phyloP scores from a whole-genome alignment of 208 protist genomes.

The Phytomonas francai region DNA sequence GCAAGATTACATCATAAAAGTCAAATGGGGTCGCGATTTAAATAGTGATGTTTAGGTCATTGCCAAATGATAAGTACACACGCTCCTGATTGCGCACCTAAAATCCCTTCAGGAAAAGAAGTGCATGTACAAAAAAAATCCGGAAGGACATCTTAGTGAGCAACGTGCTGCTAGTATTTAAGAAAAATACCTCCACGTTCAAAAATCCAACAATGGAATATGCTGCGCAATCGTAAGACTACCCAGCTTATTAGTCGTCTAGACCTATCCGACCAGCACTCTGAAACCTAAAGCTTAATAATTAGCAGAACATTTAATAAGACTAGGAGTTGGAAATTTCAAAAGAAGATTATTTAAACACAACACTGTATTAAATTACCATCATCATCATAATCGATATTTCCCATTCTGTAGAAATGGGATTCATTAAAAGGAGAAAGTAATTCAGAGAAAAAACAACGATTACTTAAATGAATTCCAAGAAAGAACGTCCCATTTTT shows the following conservation, averaged over 20 bases:
- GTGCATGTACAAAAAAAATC: not conserved
- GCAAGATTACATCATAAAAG: not conserved
- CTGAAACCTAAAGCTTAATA: not conserved
- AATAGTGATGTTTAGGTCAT: not conserved
- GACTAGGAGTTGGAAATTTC: not conserved
- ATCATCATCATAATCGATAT: not conserved
- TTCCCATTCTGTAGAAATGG: not conserved
- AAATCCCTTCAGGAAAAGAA: not conserved
- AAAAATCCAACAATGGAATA: not conserved
- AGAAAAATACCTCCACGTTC: not conserved
- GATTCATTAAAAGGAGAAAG: slow-evolving; percentile 7
- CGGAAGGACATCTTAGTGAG: not conserved
- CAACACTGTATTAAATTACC: not conserved
- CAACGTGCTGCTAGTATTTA: not conserved
- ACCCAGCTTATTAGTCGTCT: not conserved
- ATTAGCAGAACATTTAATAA: not conserved
- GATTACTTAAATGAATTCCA: not conserved
- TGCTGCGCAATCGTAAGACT: not conserved
- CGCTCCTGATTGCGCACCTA: not conserved
- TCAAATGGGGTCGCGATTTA: not conserved
- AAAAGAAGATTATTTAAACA: not conserved
- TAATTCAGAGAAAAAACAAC: slow-evolving; percentile 11
- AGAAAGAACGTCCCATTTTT: not conserved
- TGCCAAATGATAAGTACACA: not conserved
- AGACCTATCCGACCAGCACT: not conserved